Percentiles rank a stretch among this genome's conserved stretches.
phyloP scores from a whole-genome alignment of 169 alveolate species.

The Eimeria praecox region DNA sequence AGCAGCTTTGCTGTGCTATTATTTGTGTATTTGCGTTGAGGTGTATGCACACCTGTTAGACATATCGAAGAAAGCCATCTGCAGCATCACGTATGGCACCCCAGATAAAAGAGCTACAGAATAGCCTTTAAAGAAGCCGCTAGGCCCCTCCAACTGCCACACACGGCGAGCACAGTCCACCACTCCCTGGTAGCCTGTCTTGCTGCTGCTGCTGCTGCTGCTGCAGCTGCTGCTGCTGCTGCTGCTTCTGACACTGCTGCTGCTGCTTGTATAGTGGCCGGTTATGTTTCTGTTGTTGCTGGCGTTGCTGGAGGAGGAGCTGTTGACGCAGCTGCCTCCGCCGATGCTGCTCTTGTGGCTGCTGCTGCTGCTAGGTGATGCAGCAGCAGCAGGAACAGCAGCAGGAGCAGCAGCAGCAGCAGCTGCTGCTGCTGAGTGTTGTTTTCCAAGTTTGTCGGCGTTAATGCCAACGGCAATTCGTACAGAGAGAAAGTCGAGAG shows the following conservation, averaged over 20 bases:
- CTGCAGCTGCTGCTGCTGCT: background rate
- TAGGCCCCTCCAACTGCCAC: conserved; percentile 89
- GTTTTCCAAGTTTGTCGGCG: conserved; percentile 84
- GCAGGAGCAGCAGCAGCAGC: background rate
- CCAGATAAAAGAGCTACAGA: conserved; percentile 90
- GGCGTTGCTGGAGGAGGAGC: background rate
- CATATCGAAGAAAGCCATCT: conserved; percentile 90
- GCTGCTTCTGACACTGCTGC: background rate
- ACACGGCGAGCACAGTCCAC: conserved; percentile 87
- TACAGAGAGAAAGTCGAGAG: conserved; percentile 92
- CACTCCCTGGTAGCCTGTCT: conserved; percentile 81
- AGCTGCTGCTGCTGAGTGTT: background rate
- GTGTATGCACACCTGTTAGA: conserved; percentile 79
- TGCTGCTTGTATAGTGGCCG: background rate
- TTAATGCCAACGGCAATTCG: conserved; percentile 92
- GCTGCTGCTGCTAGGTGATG: background rate
- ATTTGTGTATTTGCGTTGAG: background rate
- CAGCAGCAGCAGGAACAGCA: background rate
- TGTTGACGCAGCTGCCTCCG: background rate
- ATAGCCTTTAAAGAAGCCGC: conserved; percentile 92
- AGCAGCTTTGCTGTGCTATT: too few relatives aligned
- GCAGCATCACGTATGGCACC: conserved; percentile 92
- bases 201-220: conserved; percentile 21
- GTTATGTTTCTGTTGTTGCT: background rate
- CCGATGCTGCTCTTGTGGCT: background rate